phyloP scores from a whole-genome alignment of 2,329 filamentous ascomycete genomes.

The Moelleriella libera region DNA sequence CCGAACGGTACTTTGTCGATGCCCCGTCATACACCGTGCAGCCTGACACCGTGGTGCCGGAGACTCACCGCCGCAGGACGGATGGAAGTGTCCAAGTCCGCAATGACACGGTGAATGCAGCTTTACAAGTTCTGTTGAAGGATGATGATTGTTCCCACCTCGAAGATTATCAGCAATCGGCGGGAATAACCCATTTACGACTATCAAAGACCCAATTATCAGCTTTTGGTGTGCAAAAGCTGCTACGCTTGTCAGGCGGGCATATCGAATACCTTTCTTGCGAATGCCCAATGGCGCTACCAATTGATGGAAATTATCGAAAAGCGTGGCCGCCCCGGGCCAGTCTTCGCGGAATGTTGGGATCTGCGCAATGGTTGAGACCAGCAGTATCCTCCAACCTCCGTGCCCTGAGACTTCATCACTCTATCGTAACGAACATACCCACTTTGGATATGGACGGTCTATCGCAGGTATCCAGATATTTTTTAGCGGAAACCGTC shows the following conservation, averaged over 20 bases:
- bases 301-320: constrained; percentile 3
- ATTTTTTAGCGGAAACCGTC: constrained; percentile 29
- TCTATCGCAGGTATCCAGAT: constrained; percentile 18
- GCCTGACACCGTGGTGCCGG: not conserved
- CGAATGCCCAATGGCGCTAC: constrained; percentile 22
- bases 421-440: constrained; percentile 43
- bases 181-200: constrained; percentile 37
- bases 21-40: constrained; percentile 20
- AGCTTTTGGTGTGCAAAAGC: constrained; percentile 22
- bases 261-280: constrained; percentile 39
- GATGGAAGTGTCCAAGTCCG: constrained; percentile 6
- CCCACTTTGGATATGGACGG: constrained; percentile 27
- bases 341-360: constrained; percentile 27
- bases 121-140: constrained; percentile 8
- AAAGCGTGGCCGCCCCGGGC: constrained; percentile 14
- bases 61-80: not conserved
- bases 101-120: constrained; percentile 14
- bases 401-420: constrained; percentile 38
- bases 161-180: constrained; percentile 8
- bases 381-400: constrained; percentile 40
- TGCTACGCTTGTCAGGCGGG: constrained; percentile 28
- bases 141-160: constrained; percentile 5
- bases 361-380: constrained; percentile 31
- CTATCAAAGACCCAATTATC: constrained; percentile 36
- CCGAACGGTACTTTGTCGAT: constrained; percentile 33